Percentiles rank a stretch among this genome's conserved stretches.
phyloP scores from a whole-genome alignment of 495 filamentous ascomycete species.

The Hypomontagnella submonticulosa region DNA sequence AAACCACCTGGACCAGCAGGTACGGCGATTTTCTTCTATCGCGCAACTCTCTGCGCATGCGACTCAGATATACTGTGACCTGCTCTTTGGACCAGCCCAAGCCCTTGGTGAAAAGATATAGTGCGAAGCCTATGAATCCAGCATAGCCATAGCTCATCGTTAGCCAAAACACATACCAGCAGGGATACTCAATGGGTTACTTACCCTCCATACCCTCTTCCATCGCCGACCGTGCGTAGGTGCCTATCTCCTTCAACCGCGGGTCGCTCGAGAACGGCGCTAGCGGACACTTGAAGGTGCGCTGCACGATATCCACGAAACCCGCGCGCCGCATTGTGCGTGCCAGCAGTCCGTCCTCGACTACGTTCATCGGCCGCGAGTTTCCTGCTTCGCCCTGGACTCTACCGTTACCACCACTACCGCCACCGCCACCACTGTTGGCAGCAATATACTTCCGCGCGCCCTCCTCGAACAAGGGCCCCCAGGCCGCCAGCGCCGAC shows the following conservation, averaged over 20 bases:
- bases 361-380: constrained; percentile 32
- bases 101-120: constrained; percentile 42
- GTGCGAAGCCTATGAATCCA: constrained; percentile 31
- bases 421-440: background rate
- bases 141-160: background rate
- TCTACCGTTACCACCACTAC: no score
- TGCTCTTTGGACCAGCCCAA: constrained; percentile 47
- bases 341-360: constrained; percentile 26
- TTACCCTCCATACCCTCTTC: constrained; percentile 46
- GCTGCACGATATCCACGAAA: constrained; percentile 60
- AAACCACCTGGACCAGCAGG: constrained; percentile 33
- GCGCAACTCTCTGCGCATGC: constrained; percentile 46
- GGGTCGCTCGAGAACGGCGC: constrained; percentile 62
- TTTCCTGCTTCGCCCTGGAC: constrained; percentile 5
- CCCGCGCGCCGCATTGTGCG: constrained; percentile 55
- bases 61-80: constrained; percentile 40
- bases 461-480: constrained; percentile 28
- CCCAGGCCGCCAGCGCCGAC: constrained; percentile 34
- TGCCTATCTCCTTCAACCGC: constrained; percentile 62
- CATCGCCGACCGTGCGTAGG: constrained; percentile 37
- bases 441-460: background rate
- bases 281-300: constrained; percentile 62
- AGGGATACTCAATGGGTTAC: background rate
- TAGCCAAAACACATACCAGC: background rate
- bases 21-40: constrained; percentile 39